These are phyloP conservation scores for Periglandula ipomoeae DNA, from an alignment of 2,329 filamentous ascomycete species.

Conservation along the genomic window DNA sequence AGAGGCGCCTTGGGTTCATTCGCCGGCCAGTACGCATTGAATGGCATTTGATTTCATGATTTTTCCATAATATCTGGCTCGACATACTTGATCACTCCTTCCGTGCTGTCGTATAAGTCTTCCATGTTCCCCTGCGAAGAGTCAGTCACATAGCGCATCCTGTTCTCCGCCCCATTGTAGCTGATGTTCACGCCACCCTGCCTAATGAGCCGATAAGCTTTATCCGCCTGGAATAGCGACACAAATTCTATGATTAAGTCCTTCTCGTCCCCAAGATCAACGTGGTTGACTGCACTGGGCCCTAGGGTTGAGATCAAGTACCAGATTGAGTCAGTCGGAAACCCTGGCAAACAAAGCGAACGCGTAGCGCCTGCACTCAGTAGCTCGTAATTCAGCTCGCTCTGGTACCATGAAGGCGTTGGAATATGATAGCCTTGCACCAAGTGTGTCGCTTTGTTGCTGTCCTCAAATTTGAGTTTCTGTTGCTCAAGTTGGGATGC, in stretches of 20 bases:
- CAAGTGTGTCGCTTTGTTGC: not conserved
- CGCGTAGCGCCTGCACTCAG: constrained; percentile 5
- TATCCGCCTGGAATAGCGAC: constrained; percentile 8
- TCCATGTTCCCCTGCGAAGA: not conserved
- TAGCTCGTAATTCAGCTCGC: not conserved
- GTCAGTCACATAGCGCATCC: not conserved
- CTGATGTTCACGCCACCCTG: not conserved
- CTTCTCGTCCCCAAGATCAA: not conserved
- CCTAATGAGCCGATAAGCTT: not conserved
- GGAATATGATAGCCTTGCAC: constrained; percentile 8
- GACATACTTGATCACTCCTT: not conserved
- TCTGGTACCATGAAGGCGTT: constrained; percentile 7
- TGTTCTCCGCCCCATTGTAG: not conserved
- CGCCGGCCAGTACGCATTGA: not conserved
- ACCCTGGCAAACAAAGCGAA: constrained; percentile 9
- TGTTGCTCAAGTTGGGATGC: not conserved
- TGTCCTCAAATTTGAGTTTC: not conserved
- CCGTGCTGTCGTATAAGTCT: not conserved
- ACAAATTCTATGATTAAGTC: constrained; percentile 14
- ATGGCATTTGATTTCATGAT: not conserved
- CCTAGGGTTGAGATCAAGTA: constrained; percentile 12
- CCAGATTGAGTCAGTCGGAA: constrained; percentile 16
- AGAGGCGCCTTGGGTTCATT: not conserved
- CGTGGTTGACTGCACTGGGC: constrained; percentile 3
- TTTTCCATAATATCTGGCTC: not conserved